These are phyloP conservation scores for Punica granatum DNA, from an alignment of 345 rosid genomes.

Conservation along the genomic window DNA sequence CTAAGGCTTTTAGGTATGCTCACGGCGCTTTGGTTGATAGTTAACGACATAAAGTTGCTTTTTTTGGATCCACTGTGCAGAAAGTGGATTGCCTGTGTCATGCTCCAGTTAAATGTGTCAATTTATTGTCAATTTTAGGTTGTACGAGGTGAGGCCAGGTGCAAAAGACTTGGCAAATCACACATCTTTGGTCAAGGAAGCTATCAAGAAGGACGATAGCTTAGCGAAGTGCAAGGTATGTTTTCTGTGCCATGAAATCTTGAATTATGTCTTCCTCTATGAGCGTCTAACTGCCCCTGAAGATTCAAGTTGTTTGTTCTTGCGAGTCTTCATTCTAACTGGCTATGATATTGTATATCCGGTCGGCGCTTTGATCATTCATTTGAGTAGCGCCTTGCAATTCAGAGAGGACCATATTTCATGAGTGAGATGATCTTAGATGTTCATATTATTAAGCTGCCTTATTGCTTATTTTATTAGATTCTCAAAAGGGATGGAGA, in stretches of 20 bases:
- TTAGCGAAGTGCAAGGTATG: constrained; percentile 60
- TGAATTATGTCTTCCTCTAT: background rate
- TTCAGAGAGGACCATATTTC: background rate
- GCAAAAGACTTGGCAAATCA: constrained; percentile 76
- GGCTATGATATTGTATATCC: background rate
- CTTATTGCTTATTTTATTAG: background rate
- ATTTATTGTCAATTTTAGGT: constrained; percentile 24
- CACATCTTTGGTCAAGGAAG: constrained; percentile 48
- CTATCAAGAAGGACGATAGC: constrained; percentile 42
- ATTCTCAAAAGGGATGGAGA: background rate
- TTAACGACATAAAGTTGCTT: background rate
- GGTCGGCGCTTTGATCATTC: background rate
- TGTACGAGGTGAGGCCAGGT: constrained; percentile 56
- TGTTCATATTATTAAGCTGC: background rate
- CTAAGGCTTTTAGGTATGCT: constrained; percentile 46
- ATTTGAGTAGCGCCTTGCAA: background rate
- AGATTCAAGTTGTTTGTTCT: constrained; percentile 1
- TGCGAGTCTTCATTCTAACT: background rate
- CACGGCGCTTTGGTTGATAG: background rate
- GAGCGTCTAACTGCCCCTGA: background rate
- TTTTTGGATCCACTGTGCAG: background rate
- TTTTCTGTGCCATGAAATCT: background rate
- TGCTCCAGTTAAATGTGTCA: background rate
- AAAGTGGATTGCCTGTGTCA: background rate
- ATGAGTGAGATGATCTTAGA: background rate